Percentiles rank a stretch among this genome's conserved stretches.
Conservation (phyloP, 805 yeast genomes). For the Yarrowia bubula region DNA sequence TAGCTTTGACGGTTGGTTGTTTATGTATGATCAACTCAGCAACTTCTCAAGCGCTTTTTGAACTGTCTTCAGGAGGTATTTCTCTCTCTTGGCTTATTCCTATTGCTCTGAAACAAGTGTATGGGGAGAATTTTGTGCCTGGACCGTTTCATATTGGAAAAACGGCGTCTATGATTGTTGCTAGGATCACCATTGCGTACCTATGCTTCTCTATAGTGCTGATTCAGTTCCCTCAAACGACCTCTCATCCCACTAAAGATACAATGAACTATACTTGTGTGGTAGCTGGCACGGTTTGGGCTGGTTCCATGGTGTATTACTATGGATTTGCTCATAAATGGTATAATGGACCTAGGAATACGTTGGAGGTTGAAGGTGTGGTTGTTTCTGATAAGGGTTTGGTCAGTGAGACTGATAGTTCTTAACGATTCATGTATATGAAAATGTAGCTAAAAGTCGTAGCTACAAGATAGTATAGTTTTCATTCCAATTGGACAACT, state of each 20-base stretch:
- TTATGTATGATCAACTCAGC: slow-evolving; percentile 56
- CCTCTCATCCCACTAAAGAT: slow-evolving; percentile 38
- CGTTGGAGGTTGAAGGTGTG: slow-evolving; percentile 29
- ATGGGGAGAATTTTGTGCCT: slow-evolving; percentile 50
- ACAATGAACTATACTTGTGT: slow-evolving; percentile 71
- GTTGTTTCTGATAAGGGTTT: slow-evolving; percentile 7
- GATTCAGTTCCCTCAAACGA: slow-evolving; percentile 56
- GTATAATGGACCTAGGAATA: slow-evolving; percentile 54
- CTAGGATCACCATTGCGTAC: slow-evolving; percentile 50
- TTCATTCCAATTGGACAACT: too few relatives aligned
- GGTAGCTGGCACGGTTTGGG: slow-evolving; percentile 60
- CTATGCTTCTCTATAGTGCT: slow-evolving; percentile 53
- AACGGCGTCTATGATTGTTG: slow-evolving; percentile 45
- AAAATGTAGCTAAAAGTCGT: too few relatives aligned
- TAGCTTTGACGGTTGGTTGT: slow-evolving; percentile 53
- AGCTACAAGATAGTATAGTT: too few relatives aligned
- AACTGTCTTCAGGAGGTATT: slow-evolving; percentile 61
- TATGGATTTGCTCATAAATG: slow-evolving; percentile 51
- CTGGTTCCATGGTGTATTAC: slow-evolving; percentile 53
- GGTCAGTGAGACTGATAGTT: background rate
- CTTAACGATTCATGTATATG: too few relatives aligned
- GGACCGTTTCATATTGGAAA: slow-evolving; percentile 68
- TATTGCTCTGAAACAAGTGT: slow-evolving; percentile 50
- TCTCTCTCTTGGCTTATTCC: slow-evolving; percentile 64
- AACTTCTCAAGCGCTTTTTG: slow-evolving; percentile 65